Conservation (phyloP, 495 filamentous ascomycete genomes). For the Collariella sp. region DNA sequence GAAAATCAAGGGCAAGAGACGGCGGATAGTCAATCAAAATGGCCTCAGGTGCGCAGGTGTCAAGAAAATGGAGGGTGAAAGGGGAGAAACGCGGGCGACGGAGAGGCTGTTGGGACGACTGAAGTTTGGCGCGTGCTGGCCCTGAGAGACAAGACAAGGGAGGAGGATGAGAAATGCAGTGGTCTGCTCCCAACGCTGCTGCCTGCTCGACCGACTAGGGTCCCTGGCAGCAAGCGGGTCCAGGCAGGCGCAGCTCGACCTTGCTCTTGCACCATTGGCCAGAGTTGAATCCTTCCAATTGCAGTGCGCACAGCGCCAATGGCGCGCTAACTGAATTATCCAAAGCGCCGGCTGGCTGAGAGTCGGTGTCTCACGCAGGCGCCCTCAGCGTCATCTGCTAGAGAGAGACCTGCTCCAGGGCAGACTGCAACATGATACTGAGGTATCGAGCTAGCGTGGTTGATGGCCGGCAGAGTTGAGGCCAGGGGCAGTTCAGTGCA, state of each 20-base stretch:
- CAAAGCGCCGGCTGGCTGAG: slow-evolving; percentile 13
- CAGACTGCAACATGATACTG: too few species aligned
- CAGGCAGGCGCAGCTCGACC: slow-evolving; percentile 22
- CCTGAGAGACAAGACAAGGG: slow-evolving; percentile 12
- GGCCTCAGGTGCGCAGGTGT: slow-evolving; percentile 16
- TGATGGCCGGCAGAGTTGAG: too few species aligned
- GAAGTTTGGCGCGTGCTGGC: slow-evolving; percentile 12
- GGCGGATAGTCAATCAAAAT: background rate
- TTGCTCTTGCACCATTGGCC: slow-evolving; percentile 16
- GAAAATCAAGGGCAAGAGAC: background rate
- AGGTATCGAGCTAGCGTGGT: too few species aligned
- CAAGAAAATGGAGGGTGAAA: slow-evolving; percentile 5
- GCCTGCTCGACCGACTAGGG: slow-evolving; percentile 24
- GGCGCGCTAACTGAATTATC: slow-evolving; percentile 18
- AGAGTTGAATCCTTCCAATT: slow-evolving; percentile 21
- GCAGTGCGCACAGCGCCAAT: slow-evolving; percentile 17
- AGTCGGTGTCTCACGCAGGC: background rate
- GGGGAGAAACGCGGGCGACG: slow-evolving; percentile 8
- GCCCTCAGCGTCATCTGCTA: slow-evolving; percentile 9
- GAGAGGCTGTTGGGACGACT: slow-evolving; percentile 11
- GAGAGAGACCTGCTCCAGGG: background rate
- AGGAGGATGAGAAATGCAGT: slow-evolving; percentile 34
- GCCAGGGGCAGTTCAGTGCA: too few species aligned
- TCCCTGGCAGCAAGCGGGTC: slow-evolving; percentile 14
- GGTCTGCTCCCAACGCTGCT: slow-evolving; percentile 23